These are phyloP conservation scores for Brassica carinata DNA, from an alignment of 345 rosid genomes.

Conservation along the genomic window DNA sequence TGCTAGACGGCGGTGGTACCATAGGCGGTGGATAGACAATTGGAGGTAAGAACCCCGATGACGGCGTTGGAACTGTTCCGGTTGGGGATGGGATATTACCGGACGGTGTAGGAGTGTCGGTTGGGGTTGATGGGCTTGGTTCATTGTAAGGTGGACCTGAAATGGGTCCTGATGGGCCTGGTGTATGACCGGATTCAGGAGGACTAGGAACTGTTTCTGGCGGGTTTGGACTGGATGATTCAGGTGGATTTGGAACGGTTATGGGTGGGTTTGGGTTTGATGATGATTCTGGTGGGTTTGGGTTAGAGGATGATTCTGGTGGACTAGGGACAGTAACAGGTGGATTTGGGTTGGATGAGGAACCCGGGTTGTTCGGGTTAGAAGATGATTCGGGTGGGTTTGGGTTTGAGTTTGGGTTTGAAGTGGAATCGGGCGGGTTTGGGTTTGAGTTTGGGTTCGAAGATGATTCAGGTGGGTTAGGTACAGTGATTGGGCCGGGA, in stretches of 20 bases:
- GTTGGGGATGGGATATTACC: constrained; percentile 43
- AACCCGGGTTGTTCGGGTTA: constrained; percentile 10
- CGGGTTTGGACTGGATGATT: constrained; percentile 27
- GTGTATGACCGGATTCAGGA: constrained; percentile 34
- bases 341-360: background rate
- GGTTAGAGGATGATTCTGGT: constrained; percentile 26
- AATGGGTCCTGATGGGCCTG: constrained; percentile 40
- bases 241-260: constrained; percentile 42
- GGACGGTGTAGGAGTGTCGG: constrained; percentile 42
- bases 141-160: constrained; percentile 50
- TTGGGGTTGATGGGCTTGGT: constrained; percentile 40
- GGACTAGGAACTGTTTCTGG: constrained; percentile 39
- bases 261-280: constrained; percentile 40
- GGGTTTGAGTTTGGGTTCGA: constrained; percentile 29
- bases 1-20: constrained; percentile 57
- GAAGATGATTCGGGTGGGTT: constrained; percentile 13
- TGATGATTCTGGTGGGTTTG: constrained; percentile 26
- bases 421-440: constrained; percentile 9
- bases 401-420: constrained; percentile 9
- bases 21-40: constrained; percentile 78
- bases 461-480: constrained; percentile 39
- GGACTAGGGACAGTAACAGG: constrained; percentile 39
- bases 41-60: constrained; percentile 60
- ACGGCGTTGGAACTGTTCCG: constrained; percentile 51
- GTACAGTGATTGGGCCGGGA: constrained; percentile 38